A percentile compares a stretch with the other conserved stretches of the same genome.
Evolutionary conservation across 1,284 basidiomycete genomes (phyloP).

Genomic region (Pseudomicrostroma phylloplanum): DNA sequence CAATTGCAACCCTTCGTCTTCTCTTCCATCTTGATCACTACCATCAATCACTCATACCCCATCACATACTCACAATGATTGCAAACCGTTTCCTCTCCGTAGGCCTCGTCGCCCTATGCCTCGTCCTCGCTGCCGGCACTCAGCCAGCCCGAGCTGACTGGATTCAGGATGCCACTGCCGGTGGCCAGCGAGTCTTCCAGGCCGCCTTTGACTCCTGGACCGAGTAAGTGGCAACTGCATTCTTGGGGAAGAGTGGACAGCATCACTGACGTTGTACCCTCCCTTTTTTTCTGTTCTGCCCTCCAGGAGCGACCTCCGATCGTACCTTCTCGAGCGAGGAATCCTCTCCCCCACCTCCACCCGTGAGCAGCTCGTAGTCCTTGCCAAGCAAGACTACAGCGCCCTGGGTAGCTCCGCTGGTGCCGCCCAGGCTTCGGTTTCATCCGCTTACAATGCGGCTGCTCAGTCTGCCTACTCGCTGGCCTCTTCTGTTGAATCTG

Average conservation of each 20-base stretch:
- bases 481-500: conserved; percentile 35
- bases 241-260: no score
- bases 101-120: conserved; percentile 35
- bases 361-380: conserved; percentile 39
- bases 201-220: conserved; percentile 44
- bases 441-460: conserved; percentile 22
- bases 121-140: conserved; percentile 24
- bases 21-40: background rate
- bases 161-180: conserved; percentile 33
- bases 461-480: conserved; percentile 25
- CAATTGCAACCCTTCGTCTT: background rate
- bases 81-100: conserved; percentile 38
- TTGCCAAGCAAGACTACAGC: conserved; percentile 44
- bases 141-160: conserved; percentile 34
- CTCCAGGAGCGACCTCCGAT: conserved; percentile 32
- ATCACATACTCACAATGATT: conserved; percentile 23
- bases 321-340: conserved; percentile 47
- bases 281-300: background rate
- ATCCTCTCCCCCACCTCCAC: conserved; percentile 43
- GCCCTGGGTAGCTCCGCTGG: conserved; percentile 24
- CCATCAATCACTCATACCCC: background rate
- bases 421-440: conserved; percentile 19
- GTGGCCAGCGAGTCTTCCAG: conserved; percentile 36
- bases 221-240: conserved; percentile 30
- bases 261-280: conserved; percentile 4